Evolutionary conservation across 2,329 filamentous ascomycete genomes (phyloP).

Genomic region (Talaromyces sp.): DNA sequence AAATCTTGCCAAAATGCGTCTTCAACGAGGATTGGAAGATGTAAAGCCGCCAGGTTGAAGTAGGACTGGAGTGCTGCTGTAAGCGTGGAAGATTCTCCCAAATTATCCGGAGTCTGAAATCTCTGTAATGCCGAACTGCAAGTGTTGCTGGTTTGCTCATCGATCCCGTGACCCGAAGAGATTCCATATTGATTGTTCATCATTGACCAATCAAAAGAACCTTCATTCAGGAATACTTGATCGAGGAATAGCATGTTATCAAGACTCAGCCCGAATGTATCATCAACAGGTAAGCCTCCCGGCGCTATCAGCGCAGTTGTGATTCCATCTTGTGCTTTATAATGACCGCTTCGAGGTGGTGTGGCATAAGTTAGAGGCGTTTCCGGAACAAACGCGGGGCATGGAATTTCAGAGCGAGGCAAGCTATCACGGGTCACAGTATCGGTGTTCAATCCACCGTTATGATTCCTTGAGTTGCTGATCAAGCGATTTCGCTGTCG

Average conservation of each 20-base stretch:
- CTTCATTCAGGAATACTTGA: background rate
- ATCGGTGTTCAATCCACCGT: background rate
- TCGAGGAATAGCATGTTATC: background rate
- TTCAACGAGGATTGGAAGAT: background rate
- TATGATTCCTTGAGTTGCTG: background rate
- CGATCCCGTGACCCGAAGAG: background rate
- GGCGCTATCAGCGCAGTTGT: background rate
- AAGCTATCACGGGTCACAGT: background rate
- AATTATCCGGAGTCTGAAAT: background rate
- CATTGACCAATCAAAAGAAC: background rate
- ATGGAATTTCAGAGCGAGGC: background rate
- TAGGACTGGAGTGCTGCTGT: background rate
- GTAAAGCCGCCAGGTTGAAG: background rate
- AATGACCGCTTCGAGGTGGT: background rate
- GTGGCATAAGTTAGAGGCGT: background rate
- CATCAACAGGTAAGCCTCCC: background rate
- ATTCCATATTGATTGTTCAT: background rate
- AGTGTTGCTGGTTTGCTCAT: background rate
- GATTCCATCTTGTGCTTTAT: background rate
- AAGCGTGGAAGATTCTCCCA: background rate
- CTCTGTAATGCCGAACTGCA: background rate
- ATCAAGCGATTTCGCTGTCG: background rate
- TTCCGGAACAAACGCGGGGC: background rate
- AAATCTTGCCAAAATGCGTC: slow-evolving; percentile 1
- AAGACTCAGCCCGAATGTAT: background rate